These are phyloP conservation scores for Vitis amurensis DNA, from an alignment of 164 flowering plant species.

Conservation along the genomic window DNA sequence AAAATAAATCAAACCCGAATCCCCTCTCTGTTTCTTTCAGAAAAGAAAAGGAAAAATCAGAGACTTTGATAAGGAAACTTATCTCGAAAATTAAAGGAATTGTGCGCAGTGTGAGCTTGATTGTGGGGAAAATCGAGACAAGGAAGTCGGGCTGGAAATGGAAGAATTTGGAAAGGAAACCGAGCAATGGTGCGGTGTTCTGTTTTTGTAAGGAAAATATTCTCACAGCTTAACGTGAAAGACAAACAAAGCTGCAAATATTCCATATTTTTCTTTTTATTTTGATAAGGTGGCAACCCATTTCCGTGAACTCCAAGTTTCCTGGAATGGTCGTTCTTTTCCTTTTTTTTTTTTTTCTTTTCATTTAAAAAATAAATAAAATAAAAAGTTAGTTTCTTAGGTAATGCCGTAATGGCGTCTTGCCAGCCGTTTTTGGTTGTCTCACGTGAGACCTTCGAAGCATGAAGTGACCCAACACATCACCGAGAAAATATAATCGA, in stretches of 20 bases:
- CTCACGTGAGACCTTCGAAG: no score
- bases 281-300: background rate
- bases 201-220: conserved; percentile 17
- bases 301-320: conserved; percentile 29
- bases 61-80: conserved; percentile 4
- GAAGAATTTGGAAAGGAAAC: conserved; percentile 7
- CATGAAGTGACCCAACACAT: no score
- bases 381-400: no score
- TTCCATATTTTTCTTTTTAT: background rate
- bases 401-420: no score
- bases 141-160: background rate
- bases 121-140: background rate
- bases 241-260: conserved; percentile 22
- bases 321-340: conserved; percentile 14
- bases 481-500: no score
- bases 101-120: background rate
- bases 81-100: background rate
- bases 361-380: no score
- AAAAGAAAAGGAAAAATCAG: background rate
- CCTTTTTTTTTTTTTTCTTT: background rate
- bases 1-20: background rate
- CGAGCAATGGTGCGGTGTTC: conserved; percentile 2
- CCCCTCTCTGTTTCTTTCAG: background rate
- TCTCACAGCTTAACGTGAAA: conserved; percentile 29
- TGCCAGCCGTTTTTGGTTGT: no score